A percentile compares a stretch with the other conserved stretches of the same genome.
Evolutionary conservation across 2,329 filamentous ascomycete species (phyloP).

Genomic region (Teratosphaeria zuluensis): DNA sequence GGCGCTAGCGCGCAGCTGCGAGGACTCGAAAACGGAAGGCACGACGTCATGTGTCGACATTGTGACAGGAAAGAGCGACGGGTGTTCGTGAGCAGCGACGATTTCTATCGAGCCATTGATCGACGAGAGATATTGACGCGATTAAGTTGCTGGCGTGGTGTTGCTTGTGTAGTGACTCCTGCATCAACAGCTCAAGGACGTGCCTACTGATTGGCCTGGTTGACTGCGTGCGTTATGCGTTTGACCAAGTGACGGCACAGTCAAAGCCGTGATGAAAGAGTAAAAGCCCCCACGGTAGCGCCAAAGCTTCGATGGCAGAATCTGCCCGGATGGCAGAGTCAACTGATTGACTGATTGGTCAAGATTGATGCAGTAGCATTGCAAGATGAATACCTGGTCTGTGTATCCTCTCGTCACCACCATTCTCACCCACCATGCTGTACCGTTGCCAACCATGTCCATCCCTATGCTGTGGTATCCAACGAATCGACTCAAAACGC

Average conservation of each 20-base stretch:
- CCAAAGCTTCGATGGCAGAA: no score
- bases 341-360: no score
- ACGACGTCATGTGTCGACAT: background rate
- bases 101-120: background rate
- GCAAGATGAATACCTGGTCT: background rate
- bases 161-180: no score
- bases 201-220: no score
- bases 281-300: no score
- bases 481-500: conserved; percentile 3
- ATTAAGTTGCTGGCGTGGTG: no score
- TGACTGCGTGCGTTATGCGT: no score
- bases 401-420: background rate
- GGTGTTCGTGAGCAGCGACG: background rate
- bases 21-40: background rate
- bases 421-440: background rate
- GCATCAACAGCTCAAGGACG: no score
- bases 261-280: no score
- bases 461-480: conserved; percentile 9
- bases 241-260: no score
- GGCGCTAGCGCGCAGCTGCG: background rate
- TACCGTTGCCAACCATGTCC: background rate
- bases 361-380: background rate
- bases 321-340: no score
- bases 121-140: no score
- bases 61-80: background rate